Conservation (phyloP, 106 monocot genomes). For the Iris macrosiphon region DNA sequence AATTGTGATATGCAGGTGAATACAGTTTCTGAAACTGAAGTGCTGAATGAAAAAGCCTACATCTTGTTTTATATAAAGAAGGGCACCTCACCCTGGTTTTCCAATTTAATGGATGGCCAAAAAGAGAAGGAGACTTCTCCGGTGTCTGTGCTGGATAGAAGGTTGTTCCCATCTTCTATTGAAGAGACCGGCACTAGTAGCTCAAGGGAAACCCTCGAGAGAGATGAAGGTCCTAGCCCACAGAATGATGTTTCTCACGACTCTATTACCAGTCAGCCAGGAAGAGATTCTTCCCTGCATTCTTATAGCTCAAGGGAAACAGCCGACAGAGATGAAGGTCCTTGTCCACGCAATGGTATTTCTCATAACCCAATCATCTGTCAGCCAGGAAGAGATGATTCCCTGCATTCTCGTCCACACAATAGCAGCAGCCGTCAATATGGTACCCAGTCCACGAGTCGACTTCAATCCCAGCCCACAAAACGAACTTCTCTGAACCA, state of each 20-base stretch:
- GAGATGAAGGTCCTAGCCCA: slow-evolving; percentile 6
- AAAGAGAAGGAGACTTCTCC: slow-evolving; percentile 20
- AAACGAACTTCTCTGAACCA: not conserved
- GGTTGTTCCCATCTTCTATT: slow-evolving; percentile 3
- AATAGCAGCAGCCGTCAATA: not conserved
- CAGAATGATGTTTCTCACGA: too few species aligned
- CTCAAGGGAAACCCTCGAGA: slow-evolving; percentile 6
- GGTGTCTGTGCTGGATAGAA: slow-evolving; percentile 31
- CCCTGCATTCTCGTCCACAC: too few species aligned
- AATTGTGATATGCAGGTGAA: not conserved
- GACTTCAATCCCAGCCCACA: not conserved
- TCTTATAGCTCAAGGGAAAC: too few species aligned
- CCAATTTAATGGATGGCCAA: slow-evolving; percentile 15
- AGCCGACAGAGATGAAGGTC: too few species aligned
- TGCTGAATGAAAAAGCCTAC: slow-evolving; percentile 23
- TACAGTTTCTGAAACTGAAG: slow-evolving; percentile 16
- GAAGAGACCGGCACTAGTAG: slow-evolving; percentile 16
- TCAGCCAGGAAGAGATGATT: not conserved
- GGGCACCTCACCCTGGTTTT: slow-evolving; percentile 47
- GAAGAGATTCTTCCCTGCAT: too few species aligned
- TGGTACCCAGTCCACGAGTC: not conserved
- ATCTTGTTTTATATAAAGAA: slow-evolving; percentile 57
- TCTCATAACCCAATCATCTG: not conserved
- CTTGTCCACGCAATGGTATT: not conserved
- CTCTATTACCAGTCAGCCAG: too few species aligned